Conservation (phyloP, 1,284 basidiomycete species). For the Ustilago shanxiensis region DNA sequence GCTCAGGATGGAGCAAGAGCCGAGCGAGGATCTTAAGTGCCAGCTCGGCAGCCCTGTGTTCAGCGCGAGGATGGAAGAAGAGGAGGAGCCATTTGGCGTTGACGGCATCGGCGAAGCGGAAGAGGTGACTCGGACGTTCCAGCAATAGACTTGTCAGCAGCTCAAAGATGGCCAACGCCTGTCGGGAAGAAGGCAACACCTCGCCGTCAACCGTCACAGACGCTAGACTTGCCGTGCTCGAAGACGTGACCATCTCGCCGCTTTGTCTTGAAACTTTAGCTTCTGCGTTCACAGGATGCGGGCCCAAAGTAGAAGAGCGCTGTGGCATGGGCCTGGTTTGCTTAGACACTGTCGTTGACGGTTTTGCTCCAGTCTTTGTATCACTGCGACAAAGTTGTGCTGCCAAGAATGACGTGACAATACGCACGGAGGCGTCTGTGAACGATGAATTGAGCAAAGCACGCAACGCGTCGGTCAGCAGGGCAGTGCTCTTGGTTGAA, state of each 20-base stretch:
- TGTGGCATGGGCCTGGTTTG: slow-evolving; percentile 11
- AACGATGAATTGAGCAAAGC: slow-evolving; percentile 74
- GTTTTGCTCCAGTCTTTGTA: slow-evolving; percentile 60
- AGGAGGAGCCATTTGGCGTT: slow-evolving; percentile 61
- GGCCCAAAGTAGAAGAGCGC: slow-evolving; percentile 16
- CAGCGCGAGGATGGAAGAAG: slow-evolving; percentile 60
- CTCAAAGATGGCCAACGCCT: slow-evolving; percentile 49
- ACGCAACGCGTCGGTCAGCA: slow-evolving; percentile 34
- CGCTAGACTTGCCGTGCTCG: neutral
- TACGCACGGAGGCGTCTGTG: slow-evolving; percentile 82
- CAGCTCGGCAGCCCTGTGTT: slow-evolving; percentile 36
- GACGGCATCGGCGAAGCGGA: slow-evolving; percentile 41
- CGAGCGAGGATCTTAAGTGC: slow-evolving; percentile 48
- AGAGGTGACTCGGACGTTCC: slow-evolving; percentile 49
- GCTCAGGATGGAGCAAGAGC: slow-evolving; percentile 34
- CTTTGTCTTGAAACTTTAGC: neutral
- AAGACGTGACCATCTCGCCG: neutral
- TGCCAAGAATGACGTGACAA: slow-evolving; percentile 85
- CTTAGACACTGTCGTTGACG: neutral
- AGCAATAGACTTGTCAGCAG: slow-evolving; percentile 39
- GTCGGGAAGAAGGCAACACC: slow-evolving; percentile 5
- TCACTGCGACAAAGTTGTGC: slow-evolving; percentile 77
- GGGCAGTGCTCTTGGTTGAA: neutral
- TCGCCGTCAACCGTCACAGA: neutral
- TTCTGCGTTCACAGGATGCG: neutral